Percentiles rank a stretch among this genome's conserved stretches.
Evolutionary conservation across 176 grass and related monocot species (phyloP).

Genomic region (Secale cereale): DNA sequence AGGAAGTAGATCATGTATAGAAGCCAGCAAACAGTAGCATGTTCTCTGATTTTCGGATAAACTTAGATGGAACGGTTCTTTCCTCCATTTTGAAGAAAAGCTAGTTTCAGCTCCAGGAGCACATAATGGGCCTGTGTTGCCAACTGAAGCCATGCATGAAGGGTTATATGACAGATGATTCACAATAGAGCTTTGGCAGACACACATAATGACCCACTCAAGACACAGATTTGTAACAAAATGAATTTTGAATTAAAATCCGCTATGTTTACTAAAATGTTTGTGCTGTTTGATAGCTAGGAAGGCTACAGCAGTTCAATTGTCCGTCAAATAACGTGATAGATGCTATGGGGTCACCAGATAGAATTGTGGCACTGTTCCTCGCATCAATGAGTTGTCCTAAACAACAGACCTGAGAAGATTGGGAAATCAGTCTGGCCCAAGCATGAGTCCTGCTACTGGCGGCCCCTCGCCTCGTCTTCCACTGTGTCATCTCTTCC

Average conservation of each 20-base stretch:
- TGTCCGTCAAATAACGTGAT: background rate
- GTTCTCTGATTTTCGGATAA: background rate
- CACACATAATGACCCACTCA: background rate
- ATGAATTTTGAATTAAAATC: background rate
- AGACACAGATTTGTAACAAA: background rate
- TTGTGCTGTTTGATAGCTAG: background rate
- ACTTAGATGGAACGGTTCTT: background rate
- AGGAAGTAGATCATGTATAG: background rate
- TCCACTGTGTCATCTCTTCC: constrained; percentile 1
- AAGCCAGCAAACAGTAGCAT: background rate
- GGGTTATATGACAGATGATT: background rate
- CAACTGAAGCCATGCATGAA: background rate
- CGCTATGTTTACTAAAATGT: background rate
- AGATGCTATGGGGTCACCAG: background rate
- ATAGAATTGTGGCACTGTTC: background rate
- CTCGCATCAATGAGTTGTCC: background rate
- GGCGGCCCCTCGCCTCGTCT: background rate
- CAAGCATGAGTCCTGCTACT: constrained; percentile 4
- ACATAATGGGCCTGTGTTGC: background rate
- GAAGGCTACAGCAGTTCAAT: background rate
- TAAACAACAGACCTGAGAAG: constrained; percentile 21
- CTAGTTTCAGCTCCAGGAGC: background rate
- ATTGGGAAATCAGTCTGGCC: constrained; percentile 53
- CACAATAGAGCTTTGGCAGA: background rate
- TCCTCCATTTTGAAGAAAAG: background rate